Conservation (phyloP, 768 basidiomycete genomes). For the Coprinopsis strossmayeri region DNA sequence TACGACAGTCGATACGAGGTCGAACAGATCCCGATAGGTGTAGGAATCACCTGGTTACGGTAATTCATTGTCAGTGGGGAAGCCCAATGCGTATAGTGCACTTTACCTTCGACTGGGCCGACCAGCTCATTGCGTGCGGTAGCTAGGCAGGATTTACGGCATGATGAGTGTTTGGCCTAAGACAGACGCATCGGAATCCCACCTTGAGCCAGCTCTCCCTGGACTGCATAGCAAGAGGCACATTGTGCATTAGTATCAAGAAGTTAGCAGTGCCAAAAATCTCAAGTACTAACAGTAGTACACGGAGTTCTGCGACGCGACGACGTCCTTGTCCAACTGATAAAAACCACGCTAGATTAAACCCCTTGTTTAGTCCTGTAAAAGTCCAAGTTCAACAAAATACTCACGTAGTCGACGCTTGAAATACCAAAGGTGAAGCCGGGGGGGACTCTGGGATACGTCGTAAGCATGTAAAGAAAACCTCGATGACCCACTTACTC, state of each 20-base stretch:
- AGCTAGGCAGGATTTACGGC: too few species aligned
- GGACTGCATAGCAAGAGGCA: too few species aligned
- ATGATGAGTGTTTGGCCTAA: too few species aligned
- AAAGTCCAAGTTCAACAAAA: constrained; percentile 13
- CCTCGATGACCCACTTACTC: constrained; percentile 11
- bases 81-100: too few species aligned
- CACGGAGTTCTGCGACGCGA: constrained; percentile 13
- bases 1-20: constrained; percentile 18
- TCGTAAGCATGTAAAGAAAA: too few species aligned
- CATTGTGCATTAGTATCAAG: too few species aligned
- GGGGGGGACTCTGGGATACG: constrained; percentile 17
- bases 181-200: too few species aligned
- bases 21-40: constrained; percentile 21
- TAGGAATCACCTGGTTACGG: too few species aligned
- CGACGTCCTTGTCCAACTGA: constrained; percentile 6
- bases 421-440: constrained; percentile 18
- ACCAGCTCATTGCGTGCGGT: constrained; percentile 18
- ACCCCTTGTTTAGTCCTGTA: neutral
- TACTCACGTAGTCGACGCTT: constrained; percentile 16
- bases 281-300: constrained; percentile 17
- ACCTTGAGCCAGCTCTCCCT: constrained; percentile 20
- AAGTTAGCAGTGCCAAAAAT: neutral
- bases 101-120: constrained; percentile 17
- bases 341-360: neutral
- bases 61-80: too few species aligned